phyloP scores from a whole-genome alignment of 257 asterid genomes.

The Voacanga thouarsii region DNA sequence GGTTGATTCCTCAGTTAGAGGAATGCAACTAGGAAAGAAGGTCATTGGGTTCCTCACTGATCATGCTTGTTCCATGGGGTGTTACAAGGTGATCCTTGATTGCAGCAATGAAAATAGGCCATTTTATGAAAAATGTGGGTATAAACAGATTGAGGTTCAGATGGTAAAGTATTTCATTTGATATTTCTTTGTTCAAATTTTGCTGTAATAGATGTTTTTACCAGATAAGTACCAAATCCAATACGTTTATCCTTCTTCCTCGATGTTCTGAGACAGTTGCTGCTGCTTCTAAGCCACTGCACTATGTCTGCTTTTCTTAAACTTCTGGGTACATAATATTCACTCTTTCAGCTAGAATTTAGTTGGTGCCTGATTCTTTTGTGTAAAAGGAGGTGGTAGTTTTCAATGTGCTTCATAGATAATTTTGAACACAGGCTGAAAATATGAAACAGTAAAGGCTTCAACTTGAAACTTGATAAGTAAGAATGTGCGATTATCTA shows the following conservation, averaged over 20 bases:
- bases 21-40: constrained; percentile 72
- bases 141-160: constrained; percentile 62
- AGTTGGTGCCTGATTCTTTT: too few relatives aligned
- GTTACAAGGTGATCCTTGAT: constrained; percentile 88
- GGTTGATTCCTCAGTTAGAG: constrained; percentile 67
- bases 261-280: background rate
- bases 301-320: background rate
- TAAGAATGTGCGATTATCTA: too few relatives aligned
- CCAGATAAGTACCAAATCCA: too few relatives aligned
- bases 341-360: background rate
- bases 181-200: constrained; percentile 3
- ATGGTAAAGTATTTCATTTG: constrained; percentile 71
- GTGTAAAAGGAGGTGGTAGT: background rate
- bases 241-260: background rate
- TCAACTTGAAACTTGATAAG: too few relatives aligned
- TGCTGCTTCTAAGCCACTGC: background rate
- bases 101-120: constrained; percentile 54
- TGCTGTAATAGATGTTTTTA: background rate
- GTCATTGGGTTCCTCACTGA: constrained; percentile 56
- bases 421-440: background rate
- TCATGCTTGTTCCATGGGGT: constrained; percentile 65
- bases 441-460: too few relatives aligned
- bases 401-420: background rate
- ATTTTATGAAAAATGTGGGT: constrained; percentile 89
- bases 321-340: background rate